Evolutionary conservation across 2,329 filamentous ascomycete genomes (phyloP).

Genomic region (Botryotinia calthae): DNA sequence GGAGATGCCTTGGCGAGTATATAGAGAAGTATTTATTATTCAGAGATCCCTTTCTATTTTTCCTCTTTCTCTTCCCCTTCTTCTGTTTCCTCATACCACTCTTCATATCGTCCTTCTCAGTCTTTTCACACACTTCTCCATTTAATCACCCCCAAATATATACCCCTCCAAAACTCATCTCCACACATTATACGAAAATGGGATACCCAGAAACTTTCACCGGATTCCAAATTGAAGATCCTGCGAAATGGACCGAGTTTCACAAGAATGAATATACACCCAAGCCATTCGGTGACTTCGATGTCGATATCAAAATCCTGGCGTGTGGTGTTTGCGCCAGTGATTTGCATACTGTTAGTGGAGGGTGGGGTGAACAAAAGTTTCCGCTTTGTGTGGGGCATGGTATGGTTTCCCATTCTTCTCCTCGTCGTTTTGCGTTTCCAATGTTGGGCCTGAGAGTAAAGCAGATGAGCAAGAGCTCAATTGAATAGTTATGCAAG

Average conservation of each 20-base stretch:
- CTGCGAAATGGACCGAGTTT: constrained; percentile 37
- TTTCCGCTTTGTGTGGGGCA: constrained; percentile 54
- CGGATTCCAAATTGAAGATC: constrained; percentile 54
- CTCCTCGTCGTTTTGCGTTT: not conserved
- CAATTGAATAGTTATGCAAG: not conserved
- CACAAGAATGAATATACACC: constrained; percentile 62
- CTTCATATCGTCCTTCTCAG: not conserved
- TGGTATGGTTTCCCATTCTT: constrained; percentile 34
- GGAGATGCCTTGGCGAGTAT: not conserved
- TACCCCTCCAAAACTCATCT: not conserved
- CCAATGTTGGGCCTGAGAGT: not conserved
- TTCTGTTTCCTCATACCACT: constrained; percentile 5
- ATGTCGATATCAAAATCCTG: constrained; percentile 85
- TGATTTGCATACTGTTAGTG: constrained; percentile 68
- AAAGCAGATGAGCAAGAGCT: not conserved
- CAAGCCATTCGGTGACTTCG: constrained; percentile 82
- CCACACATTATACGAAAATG: constrained; percentile 21
- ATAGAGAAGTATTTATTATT: constrained; percentile 16
- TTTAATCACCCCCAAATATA: not conserved
- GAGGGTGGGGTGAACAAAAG: constrained; percentile 51
- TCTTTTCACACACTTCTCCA: not conserved
- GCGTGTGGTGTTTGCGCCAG: constrained; percentile 74
- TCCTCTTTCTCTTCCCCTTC: not conserved
- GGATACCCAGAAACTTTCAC: constrained; percentile 57
- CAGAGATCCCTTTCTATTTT: not conserved